Evolutionary conservation across 768 basidiomycete genomes (phyloP), one percentile per base, ranked within the genome.

Genomic region (Lactarius quietus): DNA sequence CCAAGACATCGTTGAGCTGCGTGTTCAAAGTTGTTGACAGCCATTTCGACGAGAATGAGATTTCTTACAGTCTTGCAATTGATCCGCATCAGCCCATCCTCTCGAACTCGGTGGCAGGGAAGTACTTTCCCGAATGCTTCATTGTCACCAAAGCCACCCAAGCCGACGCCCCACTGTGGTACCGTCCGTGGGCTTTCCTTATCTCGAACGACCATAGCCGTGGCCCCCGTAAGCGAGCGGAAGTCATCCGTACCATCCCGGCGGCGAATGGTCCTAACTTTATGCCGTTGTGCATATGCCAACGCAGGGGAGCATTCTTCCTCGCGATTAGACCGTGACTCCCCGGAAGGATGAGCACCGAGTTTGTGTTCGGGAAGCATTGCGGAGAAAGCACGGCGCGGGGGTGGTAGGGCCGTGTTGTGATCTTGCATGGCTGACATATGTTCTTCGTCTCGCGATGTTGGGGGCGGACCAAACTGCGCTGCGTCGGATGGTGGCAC

Each of bases 11-110:
- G 69, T 94, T 84, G 73, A 99, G 76, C 95, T 96, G 69, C 15
- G 68, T 20, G 36, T 10, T 38, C 7, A 69, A 68, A 74, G 69
- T 52, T 64, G 57, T 55, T 28, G 41, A 39, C 26, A 17, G 43
- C 33, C 17, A 26, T 43, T 35, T 61, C 63, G 52, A 51, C 26
- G 18, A 41, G 43, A 53, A 35, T 60, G 65, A 52, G 10, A 81
- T 86, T 6, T 23, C 59, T 73, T 71, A 97, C 94, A 67, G 95
- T 98, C 68, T 85, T 76, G 35, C 82, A 76, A 43, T 82, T 88
- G 66, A 99, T 91, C 70, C 97, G 85, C 87, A 98, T 96, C 59
- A 99, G 75, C 3, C 97, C 96, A 72, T 99, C 97, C 72, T 98
- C 95, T 53, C 88, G 87, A 56, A 97, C 95, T 58, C 89, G 86